A percentile compares a stretch with the other conserved stretches of the same genome.
Evolutionary conservation across 2,329 filamentous ascomycete genomes (phyloP).

Genomic region (Aspergillus sp.): DNA sequence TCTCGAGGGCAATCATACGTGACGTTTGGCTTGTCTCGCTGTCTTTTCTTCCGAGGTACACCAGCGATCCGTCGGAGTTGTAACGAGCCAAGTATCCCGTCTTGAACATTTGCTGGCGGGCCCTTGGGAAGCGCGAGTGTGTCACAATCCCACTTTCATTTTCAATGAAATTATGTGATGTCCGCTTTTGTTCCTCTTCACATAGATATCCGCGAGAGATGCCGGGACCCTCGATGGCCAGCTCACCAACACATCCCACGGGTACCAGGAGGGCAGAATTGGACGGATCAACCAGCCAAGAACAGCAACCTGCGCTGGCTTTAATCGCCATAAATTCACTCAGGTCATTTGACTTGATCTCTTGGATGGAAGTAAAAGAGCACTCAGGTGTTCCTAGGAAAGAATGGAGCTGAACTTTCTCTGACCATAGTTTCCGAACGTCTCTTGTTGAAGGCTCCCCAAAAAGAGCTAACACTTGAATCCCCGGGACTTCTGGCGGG

Average conservation of each 20-base stretch:
- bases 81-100: conserved; percentile 42
- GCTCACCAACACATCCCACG: conserved; percentile 32
- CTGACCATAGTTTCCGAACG: conserved; percentile 3
- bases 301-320: conserved; percentile 22
- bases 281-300: conserved; percentile 37
- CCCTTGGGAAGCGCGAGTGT: neutral
- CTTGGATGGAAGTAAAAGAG: conserved; percentile 26
- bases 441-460: conserved; percentile 15
- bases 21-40: neutral
- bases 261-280: conserved; percentile 32
- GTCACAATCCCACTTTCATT: conserved; percentile 24
- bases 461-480: conserved; percentile 23
- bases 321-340: conserved; percentile 21
- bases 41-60: conserved; percentile 34
- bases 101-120: conserved; percentile 28
- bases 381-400: conserved; percentile 28
- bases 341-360: neutral
- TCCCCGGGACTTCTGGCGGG: conserved; percentile 29
- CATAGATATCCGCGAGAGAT: conserved; percentile 60
- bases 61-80: conserved; percentile 35
- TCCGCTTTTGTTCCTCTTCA: conserved; percentile 50
- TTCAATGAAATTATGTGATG: conserved; percentile 51
- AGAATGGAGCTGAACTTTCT: conserved; percentile 20
- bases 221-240: conserved; percentile 41
- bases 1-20: conserved; percentile 5